Base-by-base conservation (phyloP, 2,329 filamentous ascomycete species). In the Pezicula carpinea region DNA sequence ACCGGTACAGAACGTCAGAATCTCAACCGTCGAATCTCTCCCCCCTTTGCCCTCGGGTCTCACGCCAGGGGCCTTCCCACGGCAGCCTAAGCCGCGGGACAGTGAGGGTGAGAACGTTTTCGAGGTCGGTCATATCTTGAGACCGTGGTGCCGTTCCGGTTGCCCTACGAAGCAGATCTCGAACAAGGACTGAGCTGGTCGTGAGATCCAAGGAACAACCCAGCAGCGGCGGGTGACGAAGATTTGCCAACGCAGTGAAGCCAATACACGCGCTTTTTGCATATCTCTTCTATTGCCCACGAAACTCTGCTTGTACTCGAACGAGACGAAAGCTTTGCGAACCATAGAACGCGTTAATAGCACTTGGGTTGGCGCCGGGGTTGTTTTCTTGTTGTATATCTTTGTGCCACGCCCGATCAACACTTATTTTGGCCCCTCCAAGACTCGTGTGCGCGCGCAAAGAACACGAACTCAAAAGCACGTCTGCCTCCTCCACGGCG, bases 271-370 rank as follows among this genome's bases (percentile, higher is more conserved):
- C 42, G 38, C 41, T 48, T 41, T 47, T 49, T 48, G 47, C 47
- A 43, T 51, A 44, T 56, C 44, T 49, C 47, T 39, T 53, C 31
- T 41, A 43, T 48, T 22, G 49, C 39, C 43, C 31, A 43, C 50
- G 45, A 50, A 55, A 54, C 50, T 40, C 46, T 48, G 41, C 43
- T 46, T 36, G 39, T 35, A 21, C 35, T 29, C 32, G 44, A 39
- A 34, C 43, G 40, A 44, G 26, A 29, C 39, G 26, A 26, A 7
- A 95, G 84, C 10, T 86, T 93, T 57, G 85, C 83, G 38, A 85
- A 82, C 48, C 96, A 71, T 19, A 95, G 76, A 51, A 96, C 90
- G 62, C 86, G 88, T 73, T 87, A 38, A 85, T 71, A 49, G 95
- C 90, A 53, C 81, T 83, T 62, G 80, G 83, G 54, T 68, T 79